A percentile compares a stretch with the other conserved stretches of the same genome.
These are phyloP conservation scores for Zea luxurians DNA, from an alignment of 176 grass and related monocot genomes.

Conservation along the genomic window DNA sequence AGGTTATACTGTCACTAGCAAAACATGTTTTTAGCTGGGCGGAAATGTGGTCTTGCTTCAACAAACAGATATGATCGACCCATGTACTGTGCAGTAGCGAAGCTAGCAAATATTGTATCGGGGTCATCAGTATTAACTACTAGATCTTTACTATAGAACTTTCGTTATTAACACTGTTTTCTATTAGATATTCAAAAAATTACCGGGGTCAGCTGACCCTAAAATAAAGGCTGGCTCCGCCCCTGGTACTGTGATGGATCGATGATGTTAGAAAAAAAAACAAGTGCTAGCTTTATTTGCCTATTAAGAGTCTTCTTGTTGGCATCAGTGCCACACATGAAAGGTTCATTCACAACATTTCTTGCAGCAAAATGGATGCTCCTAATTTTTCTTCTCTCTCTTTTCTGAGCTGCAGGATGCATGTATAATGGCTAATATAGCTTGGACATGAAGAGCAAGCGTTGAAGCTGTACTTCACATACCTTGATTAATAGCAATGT, in stretches of 20 bases:
- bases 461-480: neutral
- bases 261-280: neutral
- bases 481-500: constrained; percentile 24
- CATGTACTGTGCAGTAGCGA: neutral
- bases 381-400: neutral
- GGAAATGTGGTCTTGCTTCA: neutral
- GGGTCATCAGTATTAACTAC: too few species aligned
- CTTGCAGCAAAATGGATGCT: neutral
- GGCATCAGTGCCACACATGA: neutral
- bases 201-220: too few species aligned
- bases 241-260: neutral
- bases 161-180: too few species aligned
- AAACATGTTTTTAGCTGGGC: neutral
- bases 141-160: too few species aligned
- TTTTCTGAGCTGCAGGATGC: neutral
- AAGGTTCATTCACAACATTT: neutral
- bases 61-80: neutral
- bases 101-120: too few species aligned
- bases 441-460: constrained; percentile 8
- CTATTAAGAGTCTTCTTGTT: neutral
- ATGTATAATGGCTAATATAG: neutral
- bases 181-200: too few species aligned
- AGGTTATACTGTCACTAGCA: neutral
- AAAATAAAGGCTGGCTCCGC: too few species aligned
- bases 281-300: neutral